Conservation (phyloP, 2,329 filamentous ascomycete species). For the Westerdykella aurantiaca region DNA sequence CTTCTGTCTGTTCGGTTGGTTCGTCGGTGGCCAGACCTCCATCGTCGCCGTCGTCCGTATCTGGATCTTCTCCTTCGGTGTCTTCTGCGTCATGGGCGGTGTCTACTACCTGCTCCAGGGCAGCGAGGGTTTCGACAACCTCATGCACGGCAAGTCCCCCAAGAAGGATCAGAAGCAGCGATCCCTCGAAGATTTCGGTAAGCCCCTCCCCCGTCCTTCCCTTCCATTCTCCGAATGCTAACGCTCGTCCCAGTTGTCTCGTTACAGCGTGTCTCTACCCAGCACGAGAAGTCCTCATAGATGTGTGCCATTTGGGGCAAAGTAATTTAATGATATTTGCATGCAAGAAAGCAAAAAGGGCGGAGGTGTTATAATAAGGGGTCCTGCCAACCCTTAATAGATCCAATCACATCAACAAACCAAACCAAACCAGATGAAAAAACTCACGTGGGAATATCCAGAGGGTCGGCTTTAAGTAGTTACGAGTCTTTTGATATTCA, state of each 20-base stretch:
- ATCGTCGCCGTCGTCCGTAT: conserved; percentile 82
- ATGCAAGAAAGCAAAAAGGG: conserved; percentile 2
- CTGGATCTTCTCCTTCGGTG: conserved; percentile 86
- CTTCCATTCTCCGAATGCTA: conserved; percentile 38
- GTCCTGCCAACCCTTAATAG: conserved; percentile 6
- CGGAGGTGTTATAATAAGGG: conserved; percentile 1
- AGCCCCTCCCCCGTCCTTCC: conserved; percentile 31
- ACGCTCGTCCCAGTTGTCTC: conserved; percentile 64
- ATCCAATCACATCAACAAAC: conserved; percentile 3
- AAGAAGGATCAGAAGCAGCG: conserved; percentile 75
- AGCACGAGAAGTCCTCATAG: conserved; percentile 84
- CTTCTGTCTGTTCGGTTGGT: conserved; percentile 83
- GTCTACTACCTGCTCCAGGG: conserved; percentile 76
- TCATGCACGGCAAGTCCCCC: conserved; percentile 84
- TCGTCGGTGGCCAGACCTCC: conserved; percentile 62
- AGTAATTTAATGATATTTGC: conserved; percentile 16
- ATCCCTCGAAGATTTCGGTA: conserved; percentile 83
- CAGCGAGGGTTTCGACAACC: conserved; percentile 76
- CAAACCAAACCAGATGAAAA: neutral
- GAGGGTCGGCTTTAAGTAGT: too few species aligned
- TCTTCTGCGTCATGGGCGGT: conserved; percentile 77
- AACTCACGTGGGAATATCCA: too few species aligned
- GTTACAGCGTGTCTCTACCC: conserved; percentile 81
- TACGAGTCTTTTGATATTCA: too few species aligned
- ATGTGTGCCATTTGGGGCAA: conserved; percentile 1